These are phyloP conservation scores for Exophiala sp. DNA, from an alignment of 2,329 filamentous ascomycete genomes.

Conservation along the genomic window DNA sequence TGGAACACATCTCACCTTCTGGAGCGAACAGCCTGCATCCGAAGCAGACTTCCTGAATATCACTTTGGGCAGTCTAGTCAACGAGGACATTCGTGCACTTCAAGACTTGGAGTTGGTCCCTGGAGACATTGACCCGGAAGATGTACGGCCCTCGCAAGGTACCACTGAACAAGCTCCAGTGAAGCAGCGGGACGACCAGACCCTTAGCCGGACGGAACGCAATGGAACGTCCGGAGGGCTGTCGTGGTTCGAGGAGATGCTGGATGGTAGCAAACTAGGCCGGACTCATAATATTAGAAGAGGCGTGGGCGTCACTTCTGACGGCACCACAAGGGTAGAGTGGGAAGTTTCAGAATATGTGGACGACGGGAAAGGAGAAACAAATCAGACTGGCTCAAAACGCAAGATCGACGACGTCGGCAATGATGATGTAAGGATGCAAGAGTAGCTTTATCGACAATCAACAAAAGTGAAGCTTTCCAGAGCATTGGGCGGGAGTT, in stretches of 20 bases:
- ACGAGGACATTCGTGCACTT: constrained; percentile 67
- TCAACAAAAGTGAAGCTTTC: neutral
- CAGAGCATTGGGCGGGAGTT: neutral
- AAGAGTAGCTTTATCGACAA: constrained; percentile 4
- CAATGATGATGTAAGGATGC: constrained; percentile 20
- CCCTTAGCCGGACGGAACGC: constrained; percentile 13
- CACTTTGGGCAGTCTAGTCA: constrained; percentile 71
- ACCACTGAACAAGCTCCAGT: constrained; percentile 1
- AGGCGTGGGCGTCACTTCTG: constrained; percentile 57
- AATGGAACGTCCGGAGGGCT: constrained; percentile 50
- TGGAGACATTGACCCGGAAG: constrained; percentile 39
- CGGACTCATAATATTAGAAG: constrained; percentile 59
- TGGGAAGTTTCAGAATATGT: constrained; percentile 80
- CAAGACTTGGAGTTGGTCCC: constrained; percentile 73
- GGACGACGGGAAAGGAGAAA: constrained; percentile 18
- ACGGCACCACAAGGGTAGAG: constrained; percentile 65
- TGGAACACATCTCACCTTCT: constrained; percentile 78
- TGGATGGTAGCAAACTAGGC: constrained; percentile 71
- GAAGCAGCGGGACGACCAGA: constrained; percentile 2
- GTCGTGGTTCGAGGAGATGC: constrained; percentile 81
- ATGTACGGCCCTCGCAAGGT: constrained; percentile 2
- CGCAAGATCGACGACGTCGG: constrained; percentile 25
- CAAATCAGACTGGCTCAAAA: constrained; percentile 20
- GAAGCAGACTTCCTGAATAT: constrained; percentile 78
- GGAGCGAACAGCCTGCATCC: constrained; percentile 67